phyloP scores from a whole-genome alignment of 805 yeast genomes.

The Sugiyamaella boreocaroliniensis region DNA sequence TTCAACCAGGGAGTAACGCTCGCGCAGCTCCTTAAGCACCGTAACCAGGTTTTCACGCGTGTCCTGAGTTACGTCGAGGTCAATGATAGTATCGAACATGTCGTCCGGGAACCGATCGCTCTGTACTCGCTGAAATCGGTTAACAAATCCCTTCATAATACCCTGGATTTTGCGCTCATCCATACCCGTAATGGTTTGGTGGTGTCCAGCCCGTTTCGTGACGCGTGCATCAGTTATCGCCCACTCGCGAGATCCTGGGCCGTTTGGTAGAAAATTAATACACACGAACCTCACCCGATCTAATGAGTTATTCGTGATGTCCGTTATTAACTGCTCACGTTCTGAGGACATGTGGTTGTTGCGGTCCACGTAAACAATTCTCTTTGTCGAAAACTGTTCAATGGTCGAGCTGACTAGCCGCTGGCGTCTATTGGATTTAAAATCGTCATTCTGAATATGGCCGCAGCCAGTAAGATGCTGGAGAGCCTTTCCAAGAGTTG shows the following conservation, averaged over 20 bases:
- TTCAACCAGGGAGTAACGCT: slow-evolving; percentile 38
- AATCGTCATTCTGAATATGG: slow-evolving; percentile 75
- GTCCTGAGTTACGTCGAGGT: slow-evolving; percentile 46
- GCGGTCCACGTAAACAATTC: slow-evolving; percentile 67
- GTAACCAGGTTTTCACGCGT: slow-evolving; percentile 44
- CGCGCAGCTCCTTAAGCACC: slow-evolving; percentile 37
- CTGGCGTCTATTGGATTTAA: slow-evolving; percentile 7
- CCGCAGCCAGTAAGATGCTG: slow-evolving; percentile 57
- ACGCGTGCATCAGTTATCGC: slow-evolving; percentile 55
- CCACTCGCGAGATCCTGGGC: slow-evolving; percentile 34
- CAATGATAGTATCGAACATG: slow-evolving; percentile 57
- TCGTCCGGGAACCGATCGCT: slow-evolving; percentile 49
- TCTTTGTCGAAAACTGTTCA: slow-evolving; percentile 32
- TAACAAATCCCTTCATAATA: slow-evolving; percentile 69
- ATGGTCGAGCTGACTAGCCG: slow-evolving; percentile 21
- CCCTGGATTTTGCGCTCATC: slow-evolving; percentile 46
- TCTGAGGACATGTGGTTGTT: slow-evolving; percentile 74
- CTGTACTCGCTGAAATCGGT: slow-evolving; percentile 58
- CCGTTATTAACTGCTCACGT: slow-evolving; percentile 56
- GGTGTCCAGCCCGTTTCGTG: slow-evolving; percentile 70
- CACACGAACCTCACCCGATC: slow-evolving; percentile 53
- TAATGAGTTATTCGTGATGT: slow-evolving; percentile 41
- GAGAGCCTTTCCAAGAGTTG: slow-evolving; percentile 67
- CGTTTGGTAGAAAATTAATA: slow-evolving; percentile 53
- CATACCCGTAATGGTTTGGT: slow-evolving; percentile 65